These are phyloP conservation scores for Dryadomyces quercivorus DNA, from an alignment of 2,329 filamentous ascomycete species.

Conservation along the genomic window DNA sequence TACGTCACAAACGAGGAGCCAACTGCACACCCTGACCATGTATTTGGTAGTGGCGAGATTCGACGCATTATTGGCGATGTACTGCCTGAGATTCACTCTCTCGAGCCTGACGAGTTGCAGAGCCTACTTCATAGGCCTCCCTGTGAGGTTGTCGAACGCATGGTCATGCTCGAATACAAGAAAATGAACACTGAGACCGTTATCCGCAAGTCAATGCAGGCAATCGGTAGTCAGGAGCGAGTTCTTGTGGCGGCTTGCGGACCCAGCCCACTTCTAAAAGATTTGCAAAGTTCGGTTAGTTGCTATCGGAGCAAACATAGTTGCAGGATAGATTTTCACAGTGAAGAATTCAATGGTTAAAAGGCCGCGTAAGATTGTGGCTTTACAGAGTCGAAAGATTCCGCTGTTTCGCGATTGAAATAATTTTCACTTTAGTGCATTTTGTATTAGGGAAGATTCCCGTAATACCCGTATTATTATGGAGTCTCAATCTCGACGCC, in stretches of 20 bases:
- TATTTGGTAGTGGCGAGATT: neutral
- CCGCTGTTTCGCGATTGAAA: too few relatives aligned
- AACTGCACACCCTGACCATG: neutral
- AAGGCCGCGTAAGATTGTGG: neutral
- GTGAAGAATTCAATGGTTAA: conserved; percentile 2
- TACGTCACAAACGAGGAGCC: conserved; percentile 4
- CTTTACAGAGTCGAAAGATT: too few relatives aligned
- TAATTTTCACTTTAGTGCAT: too few relatives aligned
- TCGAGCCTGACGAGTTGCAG: neutral
- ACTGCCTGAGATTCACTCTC: neutral
- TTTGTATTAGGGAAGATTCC: too few relatives aligned
- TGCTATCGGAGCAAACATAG: neutral
- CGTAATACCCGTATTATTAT: too few relatives aligned
- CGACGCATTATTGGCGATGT: neutral
- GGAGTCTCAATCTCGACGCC: too few relatives aligned
- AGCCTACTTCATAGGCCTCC: neutral
- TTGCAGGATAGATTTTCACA: conserved; percentile 6
- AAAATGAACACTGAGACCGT: neutral
- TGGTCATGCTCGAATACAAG: neutral
- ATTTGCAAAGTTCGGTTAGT: conserved; percentile 1
- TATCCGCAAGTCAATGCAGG: conserved; percentile 1
- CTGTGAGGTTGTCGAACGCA: neutral
- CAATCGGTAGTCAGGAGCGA: neutral
- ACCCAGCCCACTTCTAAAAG: neutral
- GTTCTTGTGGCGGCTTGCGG: conserved; percentile 7